phyloP scores from a whole-genome alignment of 2,329 filamentous ascomycete genomes.

The Coniella lustricola region DNA sequence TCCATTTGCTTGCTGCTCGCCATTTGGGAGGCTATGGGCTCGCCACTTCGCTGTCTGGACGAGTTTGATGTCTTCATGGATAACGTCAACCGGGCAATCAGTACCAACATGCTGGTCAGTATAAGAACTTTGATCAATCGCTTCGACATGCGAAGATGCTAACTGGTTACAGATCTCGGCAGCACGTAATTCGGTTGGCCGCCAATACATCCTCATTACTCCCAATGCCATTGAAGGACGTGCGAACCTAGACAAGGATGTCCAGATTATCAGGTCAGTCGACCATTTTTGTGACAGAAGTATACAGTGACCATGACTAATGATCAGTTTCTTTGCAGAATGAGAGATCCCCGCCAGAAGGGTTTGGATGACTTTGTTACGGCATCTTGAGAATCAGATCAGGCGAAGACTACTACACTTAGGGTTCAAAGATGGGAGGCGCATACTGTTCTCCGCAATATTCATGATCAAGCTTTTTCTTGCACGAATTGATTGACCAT shows the following conservation, averaged over 20 bases:
- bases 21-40: constrained; percentile 98
- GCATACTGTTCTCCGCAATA: no score
- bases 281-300: neutral
- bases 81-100: constrained; percentile 86
- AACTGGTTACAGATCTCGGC: constrained; percentile 58
- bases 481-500: neutral
- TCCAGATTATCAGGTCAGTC: constrained; percentile 67
- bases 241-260: constrained; percentile 55
- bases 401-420: no score
- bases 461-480: no score
- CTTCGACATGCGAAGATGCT: constrained; percentile 10
- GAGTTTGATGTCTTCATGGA: constrained; percentile 99
- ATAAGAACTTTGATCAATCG: neutral
- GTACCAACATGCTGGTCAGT: constrained; percentile 85
- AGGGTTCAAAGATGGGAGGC: no score
- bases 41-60: constrained; percentile 86
- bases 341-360: constrained; percentile 54
- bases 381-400: neutral
- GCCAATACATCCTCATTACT: constrained; percentile 94
- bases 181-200: constrained; percentile 76
- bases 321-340: constrained; percentile 28
- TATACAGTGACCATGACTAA: neutral
- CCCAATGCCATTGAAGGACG: constrained; percentile 71
- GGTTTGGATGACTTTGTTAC: constrained; percentile 28
- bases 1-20: constrained; percentile 89